Conservation (phyloP, 495 filamentous ascomycete species). For the Amphirosellinia nigrospora region DNA sequence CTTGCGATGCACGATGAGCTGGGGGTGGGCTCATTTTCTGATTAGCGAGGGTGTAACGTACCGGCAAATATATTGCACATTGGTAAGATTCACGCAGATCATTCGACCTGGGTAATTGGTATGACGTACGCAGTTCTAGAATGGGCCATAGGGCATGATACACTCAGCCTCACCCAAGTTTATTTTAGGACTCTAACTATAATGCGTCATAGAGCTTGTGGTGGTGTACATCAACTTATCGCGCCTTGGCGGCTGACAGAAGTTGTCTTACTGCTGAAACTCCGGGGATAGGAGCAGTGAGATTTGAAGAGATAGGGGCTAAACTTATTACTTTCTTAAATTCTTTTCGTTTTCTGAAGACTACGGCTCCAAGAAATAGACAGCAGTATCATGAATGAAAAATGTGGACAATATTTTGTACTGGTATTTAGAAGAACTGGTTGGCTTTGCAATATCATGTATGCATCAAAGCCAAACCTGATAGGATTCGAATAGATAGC, state of each 20-base stretch:
- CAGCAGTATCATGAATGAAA: not conserved
- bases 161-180: conserved; percentile 15
- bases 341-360: not conserved
- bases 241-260: conserved; percentile 22
- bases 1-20: conserved; percentile 2
- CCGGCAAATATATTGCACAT: not conserved
- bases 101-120: not conserved
- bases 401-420: not conserved
- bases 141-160: not conserved
- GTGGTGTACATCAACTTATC: conserved; percentile 7
- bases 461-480: not conserved
- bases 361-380: too few relatives aligned
- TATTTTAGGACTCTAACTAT: conserved; percentile 17
- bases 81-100: not conserved
- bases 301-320: not conserved
- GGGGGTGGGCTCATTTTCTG: conserved; percentile 11
- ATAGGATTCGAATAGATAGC: not conserved
- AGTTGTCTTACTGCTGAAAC: conserved; percentile 1
- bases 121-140: conserved; percentile 5
- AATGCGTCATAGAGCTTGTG: not conserved
- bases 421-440: not conserved
- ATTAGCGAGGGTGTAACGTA: conserved; percentile 4
- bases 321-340: not conserved
- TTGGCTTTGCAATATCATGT: not conserved
- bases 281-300: not conserved